A percentile compares a stretch with the other conserved stretches of the same genome.
Conservation (phyloP, 2,329 filamentous ascomycete species). For the Plectosphaerella plurivora region DNA sequence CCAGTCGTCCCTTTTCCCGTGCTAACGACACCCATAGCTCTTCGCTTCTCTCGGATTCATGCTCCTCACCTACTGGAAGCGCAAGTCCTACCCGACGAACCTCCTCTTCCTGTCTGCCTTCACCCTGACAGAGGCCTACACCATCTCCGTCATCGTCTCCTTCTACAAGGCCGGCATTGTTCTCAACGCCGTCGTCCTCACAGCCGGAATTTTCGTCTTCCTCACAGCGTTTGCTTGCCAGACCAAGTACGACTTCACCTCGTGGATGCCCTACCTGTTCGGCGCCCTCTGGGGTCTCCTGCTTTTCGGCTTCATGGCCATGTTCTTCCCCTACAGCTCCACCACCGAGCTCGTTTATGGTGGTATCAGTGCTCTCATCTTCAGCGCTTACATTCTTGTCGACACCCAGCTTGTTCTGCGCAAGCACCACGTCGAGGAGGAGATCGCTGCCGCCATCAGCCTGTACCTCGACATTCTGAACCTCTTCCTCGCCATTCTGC, state of each 20-base stretch:
- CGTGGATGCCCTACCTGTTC: conserved; percentile 94
- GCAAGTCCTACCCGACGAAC: conserved; percentile 92
- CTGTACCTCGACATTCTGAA: conserved; percentile 97
- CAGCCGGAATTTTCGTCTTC: conserved; percentile 75
- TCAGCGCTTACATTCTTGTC: conserved; percentile 91
- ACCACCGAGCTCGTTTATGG: conserved; percentile 84
- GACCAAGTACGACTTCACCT: conserved; percentile 96
- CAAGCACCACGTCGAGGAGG: conserved; percentile 96
- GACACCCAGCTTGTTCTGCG: conserved; percentile 95
- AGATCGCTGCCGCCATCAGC: conserved; percentile 92
- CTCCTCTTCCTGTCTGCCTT: conserved; percentile 88
- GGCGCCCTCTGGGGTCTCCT: conserved; percentile 85
- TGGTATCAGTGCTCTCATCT: conserved; percentile 76
- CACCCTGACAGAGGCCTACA: conserved; percentile 89
- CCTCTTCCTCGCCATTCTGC: conserved; percentile 89
- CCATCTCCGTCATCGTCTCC: conserved; percentile 85
- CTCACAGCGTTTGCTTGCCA: conserved; percentile 90
- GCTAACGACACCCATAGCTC: conserved; percentile 41
- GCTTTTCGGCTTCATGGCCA: conserved; percentile 87
- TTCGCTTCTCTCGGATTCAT: conserved; percentile 81
- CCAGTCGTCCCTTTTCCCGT: neutral
- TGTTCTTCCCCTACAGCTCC: conserved; percentile 81
- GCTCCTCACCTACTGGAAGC: conserved; percentile 89
- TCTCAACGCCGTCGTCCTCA: conserved; percentile 84
- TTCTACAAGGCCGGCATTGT: conserved; percentile 84